phyloP scores from a whole-genome alignment of 2,329 filamentous ascomycete genomes.

The Trichoderma koningii region DNA sequence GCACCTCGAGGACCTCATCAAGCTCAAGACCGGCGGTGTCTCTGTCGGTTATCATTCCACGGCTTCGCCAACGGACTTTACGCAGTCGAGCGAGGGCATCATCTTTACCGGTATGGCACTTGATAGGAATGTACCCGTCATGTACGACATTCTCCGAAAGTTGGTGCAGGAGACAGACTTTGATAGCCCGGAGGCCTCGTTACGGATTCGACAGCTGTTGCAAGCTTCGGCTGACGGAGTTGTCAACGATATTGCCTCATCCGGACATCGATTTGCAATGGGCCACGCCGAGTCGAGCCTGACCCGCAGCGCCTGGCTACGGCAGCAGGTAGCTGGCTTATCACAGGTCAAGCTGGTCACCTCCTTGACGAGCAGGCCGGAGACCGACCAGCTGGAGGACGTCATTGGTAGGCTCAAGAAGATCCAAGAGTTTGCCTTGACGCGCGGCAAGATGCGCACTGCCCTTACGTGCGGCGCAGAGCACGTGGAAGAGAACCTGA shows the following conservation, averaged over 20 bases:
- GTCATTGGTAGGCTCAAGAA: constrained; percentile 81
- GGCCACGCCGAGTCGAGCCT: constrained; percentile 80
- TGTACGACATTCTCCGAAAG: constrained; percentile 83
- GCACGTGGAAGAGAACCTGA: constrained; percentile 69
- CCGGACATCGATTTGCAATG: constrained; percentile 84
- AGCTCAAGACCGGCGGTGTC: constrained; percentile 91
- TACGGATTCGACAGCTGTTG: constrained; percentile 81
- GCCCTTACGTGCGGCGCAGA: constrained; percentile 84
- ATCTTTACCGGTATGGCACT: constrained; percentile 83
- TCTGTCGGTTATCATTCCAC: constrained; percentile 82
- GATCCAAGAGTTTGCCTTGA: constrained; percentile 78
- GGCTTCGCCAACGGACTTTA: constrained; percentile 72
- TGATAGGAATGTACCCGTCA: constrained; percentile 84
- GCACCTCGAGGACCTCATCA: constrained; percentile 92
- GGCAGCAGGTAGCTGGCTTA: constrained; percentile 86
- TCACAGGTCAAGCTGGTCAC: constrained; percentile 86
- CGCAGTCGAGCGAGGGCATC: constrained; percentile 75
- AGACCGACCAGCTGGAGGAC: constrained; percentile 69
- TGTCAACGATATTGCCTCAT: constrained; percentile 86
- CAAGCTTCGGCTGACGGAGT: constrained; percentile 86
- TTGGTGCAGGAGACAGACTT: constrained; percentile 89
- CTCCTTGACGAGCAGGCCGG: constrained; percentile 70
- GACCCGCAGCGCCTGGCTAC: constrained; percentile 68
- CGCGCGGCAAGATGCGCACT: constrained; percentile 68
- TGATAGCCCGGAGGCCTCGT: constrained; percentile 75